A percentile compares a stretch with the other conserved stretches of the same genome.
Evolutionary conservation across 257 asterid species (phyloP).

Genomic region (Przewalskia tangutica): DNA sequence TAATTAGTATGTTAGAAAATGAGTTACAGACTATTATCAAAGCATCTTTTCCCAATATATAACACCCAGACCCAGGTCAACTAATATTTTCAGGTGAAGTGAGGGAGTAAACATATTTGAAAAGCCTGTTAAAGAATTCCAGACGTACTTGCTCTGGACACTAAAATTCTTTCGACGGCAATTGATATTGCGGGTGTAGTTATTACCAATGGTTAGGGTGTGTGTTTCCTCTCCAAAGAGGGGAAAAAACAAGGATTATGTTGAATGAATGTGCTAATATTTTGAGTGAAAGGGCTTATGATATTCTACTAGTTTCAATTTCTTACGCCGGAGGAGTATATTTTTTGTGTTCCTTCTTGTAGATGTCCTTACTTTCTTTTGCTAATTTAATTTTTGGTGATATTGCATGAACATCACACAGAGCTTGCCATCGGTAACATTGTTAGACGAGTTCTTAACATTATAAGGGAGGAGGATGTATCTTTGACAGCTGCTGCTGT

Average conservation of each 20-base stretch:
- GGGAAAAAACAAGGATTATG: not conserved
- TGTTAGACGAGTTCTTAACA: slow-evolving; percentile 87
- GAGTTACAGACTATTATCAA: not conserved
- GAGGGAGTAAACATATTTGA: not conserved
- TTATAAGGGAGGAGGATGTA: slow-evolving; percentile 95
- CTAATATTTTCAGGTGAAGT: not conserved
- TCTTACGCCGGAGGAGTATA: not conserved
- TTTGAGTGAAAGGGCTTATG: not conserved
- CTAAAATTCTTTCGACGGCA: not conserved
- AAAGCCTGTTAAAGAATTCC: not conserved
- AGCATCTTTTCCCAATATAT: not conserved
- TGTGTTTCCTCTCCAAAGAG: not conserved
- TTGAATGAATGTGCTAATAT: not conserved
- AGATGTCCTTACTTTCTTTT: not conserved
- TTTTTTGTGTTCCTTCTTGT: not conserved
- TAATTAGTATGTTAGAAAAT: not conserved
- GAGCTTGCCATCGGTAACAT: slow-evolving; percentile 97
- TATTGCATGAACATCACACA: slow-evolving; percentile 29
- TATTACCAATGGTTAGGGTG: not conserved
- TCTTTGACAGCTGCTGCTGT: slow-evolving; percentile 78
- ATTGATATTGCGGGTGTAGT: not conserved
- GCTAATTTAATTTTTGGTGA: slow-evolving; percentile 17
- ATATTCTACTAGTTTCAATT: not conserved
- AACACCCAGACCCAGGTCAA: not conserved
- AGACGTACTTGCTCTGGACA: not conserved